phyloP scores from a whole-genome alignment of 1,139 yeast genomes.

The Blastobotrys apis region DNA sequence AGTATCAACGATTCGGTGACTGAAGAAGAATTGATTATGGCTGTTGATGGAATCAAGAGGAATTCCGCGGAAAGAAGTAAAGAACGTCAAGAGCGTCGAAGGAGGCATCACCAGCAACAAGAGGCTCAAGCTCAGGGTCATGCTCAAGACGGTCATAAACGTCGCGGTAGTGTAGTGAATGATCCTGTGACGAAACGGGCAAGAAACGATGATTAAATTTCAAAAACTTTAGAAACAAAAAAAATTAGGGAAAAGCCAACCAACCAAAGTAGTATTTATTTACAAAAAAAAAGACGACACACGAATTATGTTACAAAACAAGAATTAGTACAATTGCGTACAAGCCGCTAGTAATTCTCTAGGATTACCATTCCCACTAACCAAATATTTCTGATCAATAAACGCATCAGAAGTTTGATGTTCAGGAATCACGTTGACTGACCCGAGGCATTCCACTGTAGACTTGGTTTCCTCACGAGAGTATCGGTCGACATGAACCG shows the following conservation, averaged over 20 bases:
- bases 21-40: constrained; percentile 62
- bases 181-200: too few relatives aligned
- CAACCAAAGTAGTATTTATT: neutral
- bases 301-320: too few relatives aligned
- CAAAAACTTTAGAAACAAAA: neutral
- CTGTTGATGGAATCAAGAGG: too few relatives aligned
- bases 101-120: neutral
- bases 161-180: constrained; percentile 34
- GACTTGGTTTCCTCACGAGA: constrained; percentile 50
- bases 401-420: constrained; percentile 41
- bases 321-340: constrained; percentile 20
- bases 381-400: constrained; percentile 50
- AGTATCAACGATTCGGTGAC: constrained; percentile 85
- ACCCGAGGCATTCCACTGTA: constrained; percentile 50
- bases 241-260: neutral
- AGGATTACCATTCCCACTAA: constrained; percentile 81
- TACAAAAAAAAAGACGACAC: too few relatives aligned
- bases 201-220: too few relatives aligned
- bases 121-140: neutral
- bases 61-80: constrained; percentile 45
- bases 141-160: constrained; percentile 25
- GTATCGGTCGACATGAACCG: constrained; percentile 49
- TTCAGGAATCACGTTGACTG: constrained; percentile 50
- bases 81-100: constrained; percentile 38
- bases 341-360: constrained; percentile 53